phyloP scores from a whole-genome alignment of 2,329 filamentous ascomycete genomes.

The Aureobasidium mangrovei region DNA sequence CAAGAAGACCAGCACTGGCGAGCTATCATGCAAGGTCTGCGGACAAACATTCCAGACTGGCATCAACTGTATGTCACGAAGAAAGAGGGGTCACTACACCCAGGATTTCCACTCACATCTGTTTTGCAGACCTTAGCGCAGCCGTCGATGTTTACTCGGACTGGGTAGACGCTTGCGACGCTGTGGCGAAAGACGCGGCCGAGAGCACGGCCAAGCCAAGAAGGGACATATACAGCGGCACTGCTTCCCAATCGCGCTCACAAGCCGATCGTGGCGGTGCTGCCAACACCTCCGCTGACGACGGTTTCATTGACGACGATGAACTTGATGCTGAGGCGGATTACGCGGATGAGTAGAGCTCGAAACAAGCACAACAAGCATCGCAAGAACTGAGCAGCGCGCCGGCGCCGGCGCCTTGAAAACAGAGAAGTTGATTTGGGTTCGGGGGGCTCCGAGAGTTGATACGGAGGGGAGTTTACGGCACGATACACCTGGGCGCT shows the following conservation, averaged over 20 bases:
- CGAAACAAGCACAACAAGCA: neutral
- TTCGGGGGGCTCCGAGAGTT: neutral
- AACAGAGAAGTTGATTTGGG: neutral
- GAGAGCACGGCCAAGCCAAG: conserved; percentile 19
- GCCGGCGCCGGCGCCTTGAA: neutral
- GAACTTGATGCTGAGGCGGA: conserved; percentile 28
- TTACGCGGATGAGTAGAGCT: conserved; percentile 24
- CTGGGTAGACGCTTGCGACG: conserved; percentile 92
- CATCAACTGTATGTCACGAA: conserved; percentile 68
- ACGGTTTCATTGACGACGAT: conserved; percentile 30
- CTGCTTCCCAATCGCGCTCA: conserved; percentile 14
- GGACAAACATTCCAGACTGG: conserved; percentile 87
- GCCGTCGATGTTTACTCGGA: conserved; percentile 94
- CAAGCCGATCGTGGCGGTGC: conserved; percentile 17
- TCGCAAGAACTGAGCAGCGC: neutral
- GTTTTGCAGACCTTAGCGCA: conserved; percentile 64
- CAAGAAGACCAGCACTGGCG: conserved; percentile 81
- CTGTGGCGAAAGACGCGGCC: conserved; percentile 52
- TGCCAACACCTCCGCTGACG: conserved; percentile 24
- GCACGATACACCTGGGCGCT: conserved; percentile 10
- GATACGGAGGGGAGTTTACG: conserved; percentile 12
- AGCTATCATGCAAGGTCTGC: conserved; percentile 84
- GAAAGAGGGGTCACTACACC: neutral
- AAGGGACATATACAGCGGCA: conserved; percentile 12
- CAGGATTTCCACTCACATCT: conserved; percentile 15